Evolutionary conservation across 805 yeast genomes (phyloP).

Genomic region (Sugiyamaella chiloensis): DNA sequence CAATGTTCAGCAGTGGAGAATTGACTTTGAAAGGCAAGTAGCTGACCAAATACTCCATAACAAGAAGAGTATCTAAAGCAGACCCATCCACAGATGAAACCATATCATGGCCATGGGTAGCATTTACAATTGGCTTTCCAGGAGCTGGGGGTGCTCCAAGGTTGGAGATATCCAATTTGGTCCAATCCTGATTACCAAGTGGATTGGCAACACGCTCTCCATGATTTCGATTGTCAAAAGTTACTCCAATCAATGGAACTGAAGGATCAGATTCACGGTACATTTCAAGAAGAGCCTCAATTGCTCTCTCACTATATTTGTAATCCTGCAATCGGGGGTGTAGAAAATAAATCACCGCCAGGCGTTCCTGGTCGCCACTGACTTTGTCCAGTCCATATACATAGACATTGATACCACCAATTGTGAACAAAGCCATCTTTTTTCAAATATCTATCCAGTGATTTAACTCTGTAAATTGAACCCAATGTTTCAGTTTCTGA

Average conservation of each 20-base stretch:
- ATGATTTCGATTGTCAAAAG: slow-evolving; percentile 56
- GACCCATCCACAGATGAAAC: slow-evolving; percentile 47
- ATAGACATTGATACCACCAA: slow-evolving; percentile 48
- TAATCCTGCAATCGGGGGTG: slow-evolving; percentile 47
- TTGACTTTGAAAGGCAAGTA: slow-evolving; percentile 27
- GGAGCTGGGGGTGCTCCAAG: background rate
- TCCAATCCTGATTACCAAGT: slow-evolving; percentile 44
- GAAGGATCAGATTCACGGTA: slow-evolving; percentile 23
- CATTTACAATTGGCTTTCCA: slow-evolving; percentile 36
- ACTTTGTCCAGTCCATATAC: slow-evolving; percentile 41
- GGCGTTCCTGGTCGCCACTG: slow-evolving; percentile 20
- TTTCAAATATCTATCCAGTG: too few species aligned
- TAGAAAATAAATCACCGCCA: slow-evolving; percentile 30
- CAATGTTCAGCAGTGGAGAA: slow-evolving; percentile 35
- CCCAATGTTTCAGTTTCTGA: too few species aligned
- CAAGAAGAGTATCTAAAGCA: slow-evolving; percentile 42
- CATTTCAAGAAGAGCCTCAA: background rate
- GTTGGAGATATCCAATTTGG: background rate
- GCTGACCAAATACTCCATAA: slow-evolving; percentile 45
- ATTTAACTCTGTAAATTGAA: too few species aligned
- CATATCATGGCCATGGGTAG: slow-evolving; percentile 51
- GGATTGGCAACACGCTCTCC: slow-evolving; percentile 45
- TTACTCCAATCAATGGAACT: slow-evolving; percentile 41
- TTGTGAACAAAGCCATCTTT: too few species aligned
- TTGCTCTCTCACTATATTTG: slow-evolving; percentile 37